Conservation (phyloP, 257 asterid genomes). For the Cordia subcordata region DNA sequence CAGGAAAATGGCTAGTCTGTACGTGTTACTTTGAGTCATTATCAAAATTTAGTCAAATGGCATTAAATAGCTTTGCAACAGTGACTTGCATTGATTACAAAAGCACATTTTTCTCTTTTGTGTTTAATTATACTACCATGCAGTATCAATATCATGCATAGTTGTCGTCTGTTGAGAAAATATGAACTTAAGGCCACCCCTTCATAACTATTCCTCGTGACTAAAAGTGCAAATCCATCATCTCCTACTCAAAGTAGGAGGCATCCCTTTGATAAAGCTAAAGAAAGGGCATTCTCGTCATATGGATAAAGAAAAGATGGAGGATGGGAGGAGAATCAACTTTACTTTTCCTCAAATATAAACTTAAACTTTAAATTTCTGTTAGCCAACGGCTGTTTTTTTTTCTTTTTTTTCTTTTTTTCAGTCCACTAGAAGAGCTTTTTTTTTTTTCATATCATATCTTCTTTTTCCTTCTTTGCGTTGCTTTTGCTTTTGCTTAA, state of each 20-base stretch:
- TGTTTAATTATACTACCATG: slow-evolving; percentile 12
- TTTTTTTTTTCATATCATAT: not conserved
- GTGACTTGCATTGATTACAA: slow-evolving; percentile 38
- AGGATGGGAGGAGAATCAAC: slow-evolving; percentile 48
- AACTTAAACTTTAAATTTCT: slow-evolving; percentile 60
- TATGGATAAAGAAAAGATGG: slow-evolving; percentile 31
- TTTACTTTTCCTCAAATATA: slow-evolving; percentile 38
- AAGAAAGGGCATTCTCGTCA: slow-evolving; percentile 50
- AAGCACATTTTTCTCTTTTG: slow-evolving; percentile 17
- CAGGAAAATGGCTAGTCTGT: not conserved
- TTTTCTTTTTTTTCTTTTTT: no score
- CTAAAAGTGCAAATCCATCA: slow-evolving; percentile 70
- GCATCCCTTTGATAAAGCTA: slow-evolving; percentile 19
- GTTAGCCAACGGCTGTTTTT: slow-evolving; percentile 72
- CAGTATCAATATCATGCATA: slow-evolving; percentile 19
- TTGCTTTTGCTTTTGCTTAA: slow-evolving; percentile 3
- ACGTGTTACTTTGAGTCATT: slow-evolving; percentile 32
- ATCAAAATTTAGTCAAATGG: slow-evolving; percentile 47
- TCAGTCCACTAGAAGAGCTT: slow-evolving; percentile 24
- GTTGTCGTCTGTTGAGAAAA: slow-evolving; percentile 26
- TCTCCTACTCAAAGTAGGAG: slow-evolving; percentile 53
- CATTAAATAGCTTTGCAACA: slow-evolving; percentile 32
- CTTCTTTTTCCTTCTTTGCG: slow-evolving; percentile 6
- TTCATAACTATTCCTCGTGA: slow-evolving; percentile 59
- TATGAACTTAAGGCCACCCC: slow-evolving; percentile 36